These are phyloP conservation scores for Hypholoma fasciculare DNA, from an alignment of 768 basidiomycete species.

Conservation along the genomic window DNA sequence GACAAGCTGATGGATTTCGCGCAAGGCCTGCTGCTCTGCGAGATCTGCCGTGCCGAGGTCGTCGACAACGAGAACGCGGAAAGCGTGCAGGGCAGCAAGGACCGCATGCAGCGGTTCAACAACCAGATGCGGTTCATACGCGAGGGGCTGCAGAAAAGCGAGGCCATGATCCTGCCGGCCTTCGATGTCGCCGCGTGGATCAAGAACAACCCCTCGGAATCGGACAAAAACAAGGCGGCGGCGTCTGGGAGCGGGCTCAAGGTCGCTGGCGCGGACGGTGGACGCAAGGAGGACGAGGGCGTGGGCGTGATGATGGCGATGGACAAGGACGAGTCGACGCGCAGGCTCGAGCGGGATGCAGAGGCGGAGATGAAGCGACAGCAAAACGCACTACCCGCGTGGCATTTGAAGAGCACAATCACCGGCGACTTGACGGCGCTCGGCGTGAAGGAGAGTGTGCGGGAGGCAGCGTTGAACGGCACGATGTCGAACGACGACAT, in stretches of 20 bases:
- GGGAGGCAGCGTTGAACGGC: conserved; percentile 38
- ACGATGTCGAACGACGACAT: conserved; percentile 68
- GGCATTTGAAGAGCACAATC: conserved; percentile 97
- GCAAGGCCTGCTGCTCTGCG: conserved; percentile 74
- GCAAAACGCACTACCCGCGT: conserved; percentile 90
- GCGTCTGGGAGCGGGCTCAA: conserved; percentile 60
- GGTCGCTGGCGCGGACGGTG: conserved; percentile 69
- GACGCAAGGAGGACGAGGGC: conserved; percentile 66
- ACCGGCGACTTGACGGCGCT: conserved; percentile 89
- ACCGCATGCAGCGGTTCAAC: conserved; percentile 95
- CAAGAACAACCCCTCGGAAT: conserved; percentile 65
- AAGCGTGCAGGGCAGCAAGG: conserved; percentile 81
- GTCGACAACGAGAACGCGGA: conserved; percentile 91
- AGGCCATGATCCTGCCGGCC: conserved; percentile 83
- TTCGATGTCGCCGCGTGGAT: conserved; percentile 87
- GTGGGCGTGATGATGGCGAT: conserved; percentile 86
- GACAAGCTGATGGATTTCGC: conserved; percentile 78
- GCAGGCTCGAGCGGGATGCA: conserved; percentile 70
- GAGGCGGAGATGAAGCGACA: conserved; percentile 83
- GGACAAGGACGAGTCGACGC: conserved; percentile 84
- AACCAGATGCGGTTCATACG: conserved; percentile 85
- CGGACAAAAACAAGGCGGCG: conserved; percentile 57
- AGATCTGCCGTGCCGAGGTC: conserved; percentile 84
- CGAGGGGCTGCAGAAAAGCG: conserved; percentile 87
- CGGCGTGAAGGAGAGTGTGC: conserved; percentile 72